A percentile compares a stretch with the other conserved stretches of the same genome.
Conservation (phyloP, 139 green algal genomes). For the Limnomonas spitsbergensis region DNA sequence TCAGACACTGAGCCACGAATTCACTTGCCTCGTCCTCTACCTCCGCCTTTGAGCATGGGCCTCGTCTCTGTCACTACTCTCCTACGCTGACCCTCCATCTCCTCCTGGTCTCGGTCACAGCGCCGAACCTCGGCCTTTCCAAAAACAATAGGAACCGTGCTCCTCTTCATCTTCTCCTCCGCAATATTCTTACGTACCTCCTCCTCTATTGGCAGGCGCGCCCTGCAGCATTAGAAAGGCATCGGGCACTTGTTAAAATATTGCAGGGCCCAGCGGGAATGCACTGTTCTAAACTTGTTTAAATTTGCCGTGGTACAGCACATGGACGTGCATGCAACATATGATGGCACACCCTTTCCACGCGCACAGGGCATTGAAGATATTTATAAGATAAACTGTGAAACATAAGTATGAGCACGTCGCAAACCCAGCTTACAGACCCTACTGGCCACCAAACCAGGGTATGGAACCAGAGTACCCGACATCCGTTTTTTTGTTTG, state of each 20-base stretch:
- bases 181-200: background rate
- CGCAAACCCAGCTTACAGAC: too few species aligned
- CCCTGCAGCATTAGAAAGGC: background rate
- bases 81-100: conserved; percentile 22
- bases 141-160: conserved; percentile 28
- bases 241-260: background rate
- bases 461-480: background rate
- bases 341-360: background rate
- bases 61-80: conserved; percentile 22
- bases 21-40: too few species aligned
- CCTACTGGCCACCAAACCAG: background rate
- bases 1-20: too few species aligned
- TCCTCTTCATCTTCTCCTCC: conserved; percentile 15
- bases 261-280: background rate
- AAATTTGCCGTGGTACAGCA: too few species aligned
- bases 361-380: background rate
- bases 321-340: background rate
- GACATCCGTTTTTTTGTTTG: background rate
- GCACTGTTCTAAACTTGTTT: too few species aligned
- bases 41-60: too few species aligned
- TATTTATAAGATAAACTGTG: background rate
- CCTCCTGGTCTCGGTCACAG: conserved; percentile 10
- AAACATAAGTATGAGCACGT: too few species aligned
- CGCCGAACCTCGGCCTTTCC: conserved; percentile 23
- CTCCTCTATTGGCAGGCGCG: background rate